Conservation (phyloP, 441 rosid genomes). For the Pelargonium myrrhifolium region DNA sequence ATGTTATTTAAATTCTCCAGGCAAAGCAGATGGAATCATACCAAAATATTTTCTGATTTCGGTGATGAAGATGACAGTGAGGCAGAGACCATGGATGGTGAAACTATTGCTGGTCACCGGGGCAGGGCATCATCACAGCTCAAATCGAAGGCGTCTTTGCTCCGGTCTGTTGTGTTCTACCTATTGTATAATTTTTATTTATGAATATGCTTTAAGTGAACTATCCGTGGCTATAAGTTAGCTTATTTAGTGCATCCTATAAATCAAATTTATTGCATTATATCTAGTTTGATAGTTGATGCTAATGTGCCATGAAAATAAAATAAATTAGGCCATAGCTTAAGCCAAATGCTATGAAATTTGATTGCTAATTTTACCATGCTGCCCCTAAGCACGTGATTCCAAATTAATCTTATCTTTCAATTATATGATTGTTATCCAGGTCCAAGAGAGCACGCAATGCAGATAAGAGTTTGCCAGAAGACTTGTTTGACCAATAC, state of each 20-base stretch:
- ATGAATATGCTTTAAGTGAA: background rate
- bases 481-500: slow-evolving; percentile 54
- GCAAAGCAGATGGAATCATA: slow-evolving; percentile 88
- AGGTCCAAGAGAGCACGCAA: slow-evolving; percentile 51
- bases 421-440: slow-evolving; percentile 4
- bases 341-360: background rate
- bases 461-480: slow-evolving; percentile 57
- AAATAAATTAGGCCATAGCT: background rate
- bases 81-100: slow-evolving; percentile 40
- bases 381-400: background rate
- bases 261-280: background rate
- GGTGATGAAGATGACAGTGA: slow-evolving; percentile 57
- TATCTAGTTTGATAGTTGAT: background rate
- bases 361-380: background rate
- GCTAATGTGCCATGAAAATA: background rate
- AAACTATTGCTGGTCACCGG: slow-evolving; percentile 32
- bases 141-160: slow-evolving; percentile 44
- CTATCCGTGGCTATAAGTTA: slow-evolving; percentile 4
- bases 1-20: slow-evolving; percentile 27
- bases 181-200: background rate
- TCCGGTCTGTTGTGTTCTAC: slow-evolving; percentile 36
- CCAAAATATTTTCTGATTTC: slow-evolving; percentile 80
- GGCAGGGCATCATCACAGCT: slow-evolving; percentile 39
- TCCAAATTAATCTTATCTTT: slow-evolving; percentile 10
- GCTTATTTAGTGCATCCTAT: slow-evolving; percentile 1